Evolutionary conservation across 2,329 filamentous ascomycete species (phyloP).

Genomic region (Botrytis paeoniae): DNA sequence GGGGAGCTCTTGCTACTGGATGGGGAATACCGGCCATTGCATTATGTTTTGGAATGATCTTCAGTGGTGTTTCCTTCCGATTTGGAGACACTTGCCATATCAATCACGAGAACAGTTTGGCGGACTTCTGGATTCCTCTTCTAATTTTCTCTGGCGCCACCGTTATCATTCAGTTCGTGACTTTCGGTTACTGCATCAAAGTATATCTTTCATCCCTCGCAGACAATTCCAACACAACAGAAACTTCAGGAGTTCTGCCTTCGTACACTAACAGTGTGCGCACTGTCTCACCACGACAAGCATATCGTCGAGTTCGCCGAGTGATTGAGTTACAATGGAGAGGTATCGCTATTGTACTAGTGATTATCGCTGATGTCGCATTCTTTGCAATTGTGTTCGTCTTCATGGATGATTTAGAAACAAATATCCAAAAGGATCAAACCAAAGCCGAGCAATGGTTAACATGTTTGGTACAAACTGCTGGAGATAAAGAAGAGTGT

Average conservation of each 20-base stretch:
- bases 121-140: slow-evolving; percentile 87
- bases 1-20: slow-evolving; percentile 72
- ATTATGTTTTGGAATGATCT: slow-evolving; percentile 70
- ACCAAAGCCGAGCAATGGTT: slow-evolving; percentile 63
- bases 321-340: slow-evolving; percentile 93
- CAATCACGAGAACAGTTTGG: slow-evolving; percentile 80
- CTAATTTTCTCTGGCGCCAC: slow-evolving; percentile 74
- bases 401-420: slow-evolving; percentile 68
- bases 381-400: slow-evolving; percentile 94
- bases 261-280: slow-evolving; percentile 73
- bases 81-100: slow-evolving; percentile 91
- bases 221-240: slow-evolving; percentile 68
- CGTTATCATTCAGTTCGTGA: slow-evolving; percentile 76
- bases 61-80: slow-evolving; percentile 91
- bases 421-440: slow-evolving; percentile 36
- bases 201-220: slow-evolving; percentile 84
- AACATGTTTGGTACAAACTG: slow-evolving; percentile 59
- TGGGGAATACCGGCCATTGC: slow-evolving; percentile 81
- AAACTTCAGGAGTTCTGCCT: slow-evolving; percentile 64
- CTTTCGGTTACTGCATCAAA: slow-evolving; percentile 89
- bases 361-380: slow-evolving; percentile 87
- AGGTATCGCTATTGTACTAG: slow-evolving; percentile 82
- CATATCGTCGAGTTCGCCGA: slow-evolving; percentile 80
- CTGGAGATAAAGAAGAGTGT: slow-evolving; percentile 65
- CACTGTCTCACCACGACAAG: slow-evolving; percentile 74